Percentiles rank a stretch among this genome's conserved stretches.
Conservation (phyloP, 192 early-diverging fungal species). For the Umbelopsis ramanniana region DNA sequence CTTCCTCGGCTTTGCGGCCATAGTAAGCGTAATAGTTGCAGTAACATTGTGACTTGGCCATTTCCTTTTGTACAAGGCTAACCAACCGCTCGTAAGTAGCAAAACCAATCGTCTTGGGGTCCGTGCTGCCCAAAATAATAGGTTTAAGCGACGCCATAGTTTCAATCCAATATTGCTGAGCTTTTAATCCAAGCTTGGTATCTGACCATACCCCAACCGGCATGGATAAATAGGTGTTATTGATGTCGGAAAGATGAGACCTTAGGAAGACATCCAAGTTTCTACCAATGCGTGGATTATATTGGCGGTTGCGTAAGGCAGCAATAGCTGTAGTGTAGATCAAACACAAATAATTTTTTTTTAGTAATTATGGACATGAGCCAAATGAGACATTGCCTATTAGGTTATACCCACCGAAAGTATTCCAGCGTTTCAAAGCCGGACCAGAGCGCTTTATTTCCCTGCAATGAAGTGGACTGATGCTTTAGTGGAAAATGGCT, state of each 20-base stretch:
- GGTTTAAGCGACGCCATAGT: constrained; percentile 14
- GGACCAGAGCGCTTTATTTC: not conserved
- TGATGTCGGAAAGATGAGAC: constrained; percentile 1
- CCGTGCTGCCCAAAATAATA: constrained; percentile 8
- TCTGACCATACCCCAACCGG: constrained; percentile 15
- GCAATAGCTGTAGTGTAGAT: not conserved
- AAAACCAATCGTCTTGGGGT: constrained; percentile 2
- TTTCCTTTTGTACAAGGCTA: not conserved
- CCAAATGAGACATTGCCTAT: not conserved
- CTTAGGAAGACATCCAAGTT: constrained; percentile 17
- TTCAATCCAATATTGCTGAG: not conserved
- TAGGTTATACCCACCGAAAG: not conserved
- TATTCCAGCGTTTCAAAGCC: constrained; percentile 13
- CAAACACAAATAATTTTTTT: not conserved
- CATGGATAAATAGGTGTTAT: constrained; percentile 5
- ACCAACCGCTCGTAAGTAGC: constrained; percentile 4
- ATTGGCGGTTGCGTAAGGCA: constrained; percentile 5
- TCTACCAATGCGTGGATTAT: constrained; percentile 17
- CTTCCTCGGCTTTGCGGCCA: constrained; percentile 13
- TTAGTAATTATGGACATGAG: too few relatives aligned
- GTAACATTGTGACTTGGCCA: not conserved
- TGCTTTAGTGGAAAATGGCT: not conserved
- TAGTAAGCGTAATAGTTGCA: constrained; percentile 16
- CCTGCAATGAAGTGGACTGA: not conserved
- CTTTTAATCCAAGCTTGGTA: constrained; percentile 1